These are phyloP conservation scores for Sclerotinia subarctica DNA, from an alignment of 2,329 filamentous ascomycete genomes.

Conservation along the genomic window DNA sequence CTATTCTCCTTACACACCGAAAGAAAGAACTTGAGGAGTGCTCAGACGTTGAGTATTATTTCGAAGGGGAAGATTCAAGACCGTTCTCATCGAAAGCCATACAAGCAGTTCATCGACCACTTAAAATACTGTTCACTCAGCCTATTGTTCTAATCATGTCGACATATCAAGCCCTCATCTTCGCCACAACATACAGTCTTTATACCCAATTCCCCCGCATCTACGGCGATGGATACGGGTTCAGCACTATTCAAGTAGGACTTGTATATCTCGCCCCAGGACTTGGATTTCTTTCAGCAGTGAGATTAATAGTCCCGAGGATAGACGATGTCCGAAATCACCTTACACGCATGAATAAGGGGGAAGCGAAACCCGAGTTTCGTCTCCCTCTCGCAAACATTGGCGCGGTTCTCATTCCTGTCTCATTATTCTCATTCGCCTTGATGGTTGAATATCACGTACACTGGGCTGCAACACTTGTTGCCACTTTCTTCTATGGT, in stretches of 20 bases:
- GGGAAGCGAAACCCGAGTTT: constrained; percentile 40
- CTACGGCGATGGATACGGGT: constrained; percentile 45
- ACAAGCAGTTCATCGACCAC: constrained; percentile 45
- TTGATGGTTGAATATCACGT: constrained; percentile 54
- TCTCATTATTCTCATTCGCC: constrained; percentile 59
- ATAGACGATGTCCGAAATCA: constrained; percentile 49
- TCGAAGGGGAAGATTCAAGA: constrained; percentile 46
- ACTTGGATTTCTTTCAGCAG: constrained; percentile 39
- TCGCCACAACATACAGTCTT: constrained; percentile 53
- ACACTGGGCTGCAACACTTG: constrained; percentile 56
- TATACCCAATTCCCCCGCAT: constrained; percentile 47
- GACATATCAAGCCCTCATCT: constrained; percentile 51
- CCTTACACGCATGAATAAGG: constrained; percentile 42
- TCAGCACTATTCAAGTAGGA: constrained; percentile 44
- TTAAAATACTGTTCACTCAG: constrained; percentile 43
- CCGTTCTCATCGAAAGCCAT: constrained; percentile 36
- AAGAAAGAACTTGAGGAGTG: constrained; percentile 45
- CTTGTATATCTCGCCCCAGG: constrained; percentile 46
- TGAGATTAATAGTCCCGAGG: constrained; percentile 40
- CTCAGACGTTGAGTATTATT: constrained; percentile 47
- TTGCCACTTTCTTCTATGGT: constrained; percentile 48
- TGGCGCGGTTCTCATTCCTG: constrained; percentile 52
- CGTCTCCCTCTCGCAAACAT: constrained; percentile 47
- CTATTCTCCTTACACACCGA: constrained; percentile 44
- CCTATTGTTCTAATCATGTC: constrained; percentile 45